Evolutionary conservation across 768 basidiomycete genomes (phyloP), one percentile per base, ranked within the genome.

Genomic region (Amanita exitialis): DNA sequence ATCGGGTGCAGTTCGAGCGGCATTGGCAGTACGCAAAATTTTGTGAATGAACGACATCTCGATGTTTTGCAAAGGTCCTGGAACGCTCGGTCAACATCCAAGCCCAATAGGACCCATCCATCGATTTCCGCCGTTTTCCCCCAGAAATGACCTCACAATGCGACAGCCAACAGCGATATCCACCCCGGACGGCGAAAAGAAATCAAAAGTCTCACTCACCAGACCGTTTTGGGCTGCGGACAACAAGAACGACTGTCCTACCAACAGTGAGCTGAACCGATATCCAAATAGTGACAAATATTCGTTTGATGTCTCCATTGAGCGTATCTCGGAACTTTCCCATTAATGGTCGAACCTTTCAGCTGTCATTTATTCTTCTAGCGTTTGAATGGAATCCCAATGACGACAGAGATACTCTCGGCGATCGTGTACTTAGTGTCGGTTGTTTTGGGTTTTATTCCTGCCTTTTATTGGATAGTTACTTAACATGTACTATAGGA

Each of bases 1-100:
- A 69, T 92, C 88, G 55, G 95, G 92, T 56, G 90, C 62, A 20
- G 87, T 85, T 56, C 72, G 78, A 56, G 95, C 94, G 52, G 96
- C 95, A 66, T 97, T 97, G 66, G 96, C 96, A 59, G 90, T 90
- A 63, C 96, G 90, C 62, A 83, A 75, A 66, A 99, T 94, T 79
- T 99, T 98, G 78, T 62, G 60, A 76, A 75, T 60, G 81, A 75
- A 61, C 62, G 87, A 89, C 86, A 90, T 90, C 66, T 76, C 77
- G 70, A 68, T n/a, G n/a, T n/a, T n/a, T n/a, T n/a, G n/a, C n/a
- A n/a, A n/a, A n/a, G n/a, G n/a, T 57, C 57, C 53, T 52, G 61
- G 56, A 56, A 53, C 50, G 38, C 55, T 56, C 61, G 68, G 72
- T 74, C 75, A 81, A 73, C 80, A 74, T 73, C 72, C 74, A 63